These are phyloP conservation scores for Trifolium repens DNA, from an alignment of 306 rosid species.

Conservation along the genomic window DNA sequence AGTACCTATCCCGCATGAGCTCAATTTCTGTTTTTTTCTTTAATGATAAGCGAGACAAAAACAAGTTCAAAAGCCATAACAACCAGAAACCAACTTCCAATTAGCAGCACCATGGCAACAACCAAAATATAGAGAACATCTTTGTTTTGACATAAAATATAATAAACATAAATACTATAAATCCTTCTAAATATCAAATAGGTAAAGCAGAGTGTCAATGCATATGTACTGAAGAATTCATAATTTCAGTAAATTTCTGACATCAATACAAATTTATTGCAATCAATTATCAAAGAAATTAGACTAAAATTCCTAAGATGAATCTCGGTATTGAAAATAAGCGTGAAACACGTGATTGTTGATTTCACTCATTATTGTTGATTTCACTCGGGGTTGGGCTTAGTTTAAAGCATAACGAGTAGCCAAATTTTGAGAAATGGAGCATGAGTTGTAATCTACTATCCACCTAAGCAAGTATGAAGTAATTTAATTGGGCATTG, in stretches of 20 bases:
- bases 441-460: background rate
- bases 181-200: background rate
- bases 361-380: background rate
- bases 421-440: background rate
- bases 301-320: too few relatives aligned
- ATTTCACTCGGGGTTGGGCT: background rate
- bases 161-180: background rate
- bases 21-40: slow-evolving; percentile 1
- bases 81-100: background rate
- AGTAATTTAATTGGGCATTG: background rate
- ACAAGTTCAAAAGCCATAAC: slow-evolving; percentile 18
- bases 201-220: background rate
- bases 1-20: background rate
- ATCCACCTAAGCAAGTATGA: background rate
- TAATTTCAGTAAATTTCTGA: background rate
- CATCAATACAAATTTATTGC: too few relatives aligned
- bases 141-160: background rate
- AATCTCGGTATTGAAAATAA: too few relatives aligned
- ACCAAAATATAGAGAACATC: background rate
- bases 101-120: background rate
- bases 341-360: too few relatives aligned
- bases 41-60: background rate
- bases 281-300: too few relatives aligned
- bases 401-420: background rate
- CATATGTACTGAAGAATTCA: slow-evolving; percentile 3